phyloP scores from a whole-genome alignment of 306 rosid genomes.

The Cicer judaicum region DNA sequence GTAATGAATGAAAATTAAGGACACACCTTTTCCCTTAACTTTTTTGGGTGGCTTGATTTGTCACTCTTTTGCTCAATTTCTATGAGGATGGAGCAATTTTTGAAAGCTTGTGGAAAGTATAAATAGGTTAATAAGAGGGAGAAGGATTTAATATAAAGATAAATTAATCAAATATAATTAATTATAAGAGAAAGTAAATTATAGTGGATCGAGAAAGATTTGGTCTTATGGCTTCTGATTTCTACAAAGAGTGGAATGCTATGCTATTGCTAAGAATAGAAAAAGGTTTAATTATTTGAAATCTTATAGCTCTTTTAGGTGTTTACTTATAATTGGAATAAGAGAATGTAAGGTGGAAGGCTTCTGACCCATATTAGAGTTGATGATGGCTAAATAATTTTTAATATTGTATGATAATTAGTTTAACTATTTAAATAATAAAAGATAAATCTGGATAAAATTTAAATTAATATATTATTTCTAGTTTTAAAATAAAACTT shows the following conservation, averaged over 20 bases:
- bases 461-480: too few relatives aligned
- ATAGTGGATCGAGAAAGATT: constrained; percentile 21
- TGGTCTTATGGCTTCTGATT: constrained; percentile 2
- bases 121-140: neutral
- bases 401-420: too few relatives aligned
- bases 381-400: neutral
- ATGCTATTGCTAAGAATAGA: neutral
- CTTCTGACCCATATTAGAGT: neutral
- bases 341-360: neutral
- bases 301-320: neutral
- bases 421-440: too few relatives aligned
- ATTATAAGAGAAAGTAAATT: neutral
- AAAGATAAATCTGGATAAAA: too few relatives aligned
- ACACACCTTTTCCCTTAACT: constrained; percentile 20
- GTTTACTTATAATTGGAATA: neutral
- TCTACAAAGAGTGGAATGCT: neutral
- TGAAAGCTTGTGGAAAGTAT: constrained; percentile 5
- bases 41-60: neutral
- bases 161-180: neutral
- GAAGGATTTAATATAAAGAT: neutral
- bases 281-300: neutral
- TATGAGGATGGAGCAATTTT: neutral
- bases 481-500: too few relatives aligned
- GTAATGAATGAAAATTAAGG: neutral
- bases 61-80: neutral